A percentile compares a stretch with the other conserved stretches of the same genome.
Conservation (phyloP, 2,329 filamentous ascomycete genomes). For the Nemania sp. region DNA sequence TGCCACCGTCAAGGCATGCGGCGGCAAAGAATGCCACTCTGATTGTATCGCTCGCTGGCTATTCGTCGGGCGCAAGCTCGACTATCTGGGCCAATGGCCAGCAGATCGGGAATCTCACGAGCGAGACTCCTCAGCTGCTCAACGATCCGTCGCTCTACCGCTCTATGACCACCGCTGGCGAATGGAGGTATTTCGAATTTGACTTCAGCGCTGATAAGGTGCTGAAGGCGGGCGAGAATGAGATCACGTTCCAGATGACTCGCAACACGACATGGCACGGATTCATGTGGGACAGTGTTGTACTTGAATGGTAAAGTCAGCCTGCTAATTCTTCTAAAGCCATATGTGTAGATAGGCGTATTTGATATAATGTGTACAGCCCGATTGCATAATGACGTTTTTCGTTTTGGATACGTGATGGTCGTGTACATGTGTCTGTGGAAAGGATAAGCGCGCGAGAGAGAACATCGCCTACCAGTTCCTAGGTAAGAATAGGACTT, state of each 20-base stretch:
- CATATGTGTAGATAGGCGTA: neutral
- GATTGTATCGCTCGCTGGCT: slow-evolving; percentile 49
- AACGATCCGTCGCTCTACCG: slow-evolving; percentile 53
- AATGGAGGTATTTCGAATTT: slow-evolving; percentile 52
- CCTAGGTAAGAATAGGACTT: too few relatives aligned
- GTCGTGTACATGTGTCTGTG: too few relatives aligned
- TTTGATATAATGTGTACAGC: too few relatives aligned
- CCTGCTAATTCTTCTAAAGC: neutral
- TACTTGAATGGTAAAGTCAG: slow-evolving; percentile 17
- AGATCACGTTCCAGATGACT: slow-evolving; percentile 29
- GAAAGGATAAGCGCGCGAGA: too few relatives aligned
- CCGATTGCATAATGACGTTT: too few relatives aligned
- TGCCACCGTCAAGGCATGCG: neutral
- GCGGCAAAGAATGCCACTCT: slow-evolving; percentile 40
- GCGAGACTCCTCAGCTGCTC: slow-evolving; percentile 35
- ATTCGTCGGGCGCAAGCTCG: slow-evolving; percentile 46
- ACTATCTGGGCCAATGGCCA: slow-evolving; percentile 47
- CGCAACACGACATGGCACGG: slow-evolving; percentile 23
- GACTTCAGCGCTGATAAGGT: slow-evolving; percentile 27
- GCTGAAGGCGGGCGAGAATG: slow-evolving; percentile 31
- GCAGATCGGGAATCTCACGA: slow-evolving; percentile 47
- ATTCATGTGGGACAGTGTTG: slow-evolving; percentile 25
- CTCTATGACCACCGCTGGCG: slow-evolving; percentile 50
- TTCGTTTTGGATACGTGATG: too few relatives aligned
- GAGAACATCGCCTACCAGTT: too few relatives aligned